These are phyloP conservation scores for Penicillium sclerotiorum DNA, from an alignment of 2,329 filamentous ascomycete genomes.

Conservation along the genomic window DNA sequence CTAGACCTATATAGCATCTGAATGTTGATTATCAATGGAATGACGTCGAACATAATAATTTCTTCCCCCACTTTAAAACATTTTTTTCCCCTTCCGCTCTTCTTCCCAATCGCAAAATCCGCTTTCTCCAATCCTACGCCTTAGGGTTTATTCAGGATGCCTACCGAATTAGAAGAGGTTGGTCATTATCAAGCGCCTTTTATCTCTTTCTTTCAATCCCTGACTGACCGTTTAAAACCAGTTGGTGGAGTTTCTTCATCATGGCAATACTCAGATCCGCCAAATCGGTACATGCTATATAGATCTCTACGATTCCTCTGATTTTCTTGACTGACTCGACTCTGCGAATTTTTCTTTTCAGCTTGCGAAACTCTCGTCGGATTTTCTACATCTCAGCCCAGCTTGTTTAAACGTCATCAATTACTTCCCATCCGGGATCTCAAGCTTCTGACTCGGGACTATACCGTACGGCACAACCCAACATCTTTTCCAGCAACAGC, in stretches of 20 bases:
- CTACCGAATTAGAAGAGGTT: conserved; percentile 74
- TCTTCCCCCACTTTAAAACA: conserved; percentile 2
- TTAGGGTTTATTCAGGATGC: conserved; percentile 54
- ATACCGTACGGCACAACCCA: conserved; percentile 59
- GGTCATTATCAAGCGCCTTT: conserved; percentile 7
- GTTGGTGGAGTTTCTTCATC: conserved; percentile 83
- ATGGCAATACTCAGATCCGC: conserved; percentile 88
- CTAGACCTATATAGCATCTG: background rate
- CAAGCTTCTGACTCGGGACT: conserved; percentile 83
- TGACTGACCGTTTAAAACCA: conserved; percentile 4
- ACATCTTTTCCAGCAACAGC: too few species aligned
- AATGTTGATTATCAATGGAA: background rate
- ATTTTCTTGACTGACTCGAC: conserved; percentile 17
- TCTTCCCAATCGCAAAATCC: background rate
- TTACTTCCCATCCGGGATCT: conserved; percentile 81
- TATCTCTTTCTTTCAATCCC: too few species aligned
- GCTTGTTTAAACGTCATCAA: conserved; percentile 80
- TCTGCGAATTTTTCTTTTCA: conserved; percentile 29
- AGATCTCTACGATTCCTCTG: background rate
- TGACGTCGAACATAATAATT: conserved; percentile 8
- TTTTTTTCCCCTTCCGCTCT: background rate
- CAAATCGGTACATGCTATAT: conserved; percentile 70
- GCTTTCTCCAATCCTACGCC: background rate
- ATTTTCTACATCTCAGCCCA: conserved; percentile 74
- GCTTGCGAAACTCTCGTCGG: conserved; percentile 86